Percentiles rank a stretch among this genome's conserved stretches.
Evolutionary conservation across 2,329 filamentous ascomycete species (phyloP).

Genomic region (Tolypocladium tropicale): DNA sequence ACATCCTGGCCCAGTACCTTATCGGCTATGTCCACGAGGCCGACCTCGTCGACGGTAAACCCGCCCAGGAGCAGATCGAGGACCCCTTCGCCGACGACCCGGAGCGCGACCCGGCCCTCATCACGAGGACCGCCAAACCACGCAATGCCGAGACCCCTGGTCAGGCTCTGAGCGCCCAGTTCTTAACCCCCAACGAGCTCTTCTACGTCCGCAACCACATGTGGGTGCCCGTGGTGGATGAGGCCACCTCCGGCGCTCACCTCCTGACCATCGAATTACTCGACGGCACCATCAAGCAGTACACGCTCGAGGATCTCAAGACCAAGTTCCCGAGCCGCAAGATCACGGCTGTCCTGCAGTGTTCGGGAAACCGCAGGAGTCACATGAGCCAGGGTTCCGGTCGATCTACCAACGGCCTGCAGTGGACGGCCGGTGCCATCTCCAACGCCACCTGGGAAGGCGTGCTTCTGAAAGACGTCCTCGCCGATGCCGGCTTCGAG

Average conservation of each 20-base stretch:
- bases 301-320: slow-evolving; percentile 44
- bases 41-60: slow-evolving; percentile 48
- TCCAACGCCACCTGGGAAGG: slow-evolving; percentile 51
- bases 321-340: slow-evolving; percentile 37
- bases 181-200: slow-evolving; percentile 42
- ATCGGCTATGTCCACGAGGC: slow-evolving; percentile 50
- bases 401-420: slow-evolving; percentile 43
- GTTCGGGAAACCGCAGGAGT: slow-evolving; percentile 48
- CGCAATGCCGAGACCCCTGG: slow-evolving; percentile 52
- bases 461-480: slow-evolving; percentile 42
- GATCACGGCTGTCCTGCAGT: slow-evolving; percentile 47
- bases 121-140: slow-evolving; percentile 42
- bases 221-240: slow-evolving; percentile 44
- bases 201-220: slow-evolving; percentile 55
- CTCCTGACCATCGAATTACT: slow-evolving; percentile 43
- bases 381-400: slow-evolving; percentile 43
- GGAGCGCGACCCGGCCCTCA: slow-evolving; percentile 36
- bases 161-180: slow-evolving; percentile 34
- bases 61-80: slow-evolving; percentile 43
- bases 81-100: slow-evolving; percentile 51
- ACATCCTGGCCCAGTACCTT: slow-evolving; percentile 54
- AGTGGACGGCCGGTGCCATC: slow-evolving; percentile 50
- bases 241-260: slow-evolving; percentile 28
- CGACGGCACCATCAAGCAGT: slow-evolving; percentile 41
- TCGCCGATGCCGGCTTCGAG: slow-evolving; percentile 44